A percentile compares a stretch with the other conserved stretches of the same genome.
These are phyloP conservation scores for Saturnispora diversa DNA, from an alignment of 805 yeast genomes.

Conservation along the genomic window DNA sequence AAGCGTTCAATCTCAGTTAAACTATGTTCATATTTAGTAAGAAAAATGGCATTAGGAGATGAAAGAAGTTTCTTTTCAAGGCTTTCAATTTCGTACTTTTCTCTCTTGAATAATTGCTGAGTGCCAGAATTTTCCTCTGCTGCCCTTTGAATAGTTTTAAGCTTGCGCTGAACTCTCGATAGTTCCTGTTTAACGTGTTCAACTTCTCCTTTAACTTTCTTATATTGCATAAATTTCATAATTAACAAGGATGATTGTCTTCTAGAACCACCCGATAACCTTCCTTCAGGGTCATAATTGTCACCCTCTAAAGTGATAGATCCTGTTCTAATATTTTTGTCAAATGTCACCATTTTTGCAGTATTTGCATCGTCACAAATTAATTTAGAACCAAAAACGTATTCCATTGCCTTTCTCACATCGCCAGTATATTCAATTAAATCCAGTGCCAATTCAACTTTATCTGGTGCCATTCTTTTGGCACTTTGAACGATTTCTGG, in stretches of 20 bases:
- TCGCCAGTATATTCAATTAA: conserved; percentile 67
- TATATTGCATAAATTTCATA: conserved; percentile 54
- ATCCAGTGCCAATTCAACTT: conserved; percentile 84
- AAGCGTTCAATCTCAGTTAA: conserved; percentile 32
- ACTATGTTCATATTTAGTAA: conserved; percentile 31
- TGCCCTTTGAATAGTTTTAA: conserved; percentile 36
- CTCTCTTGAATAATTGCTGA: conserved; percentile 51
- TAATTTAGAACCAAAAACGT: conserved; percentile 83
- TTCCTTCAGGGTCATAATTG: conserved; percentile 91
- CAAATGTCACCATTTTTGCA: conserved; percentile 82
- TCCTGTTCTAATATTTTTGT: conserved; percentile 69
- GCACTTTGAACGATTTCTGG: conserved; percentile 53
- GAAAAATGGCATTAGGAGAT: conserved; percentile 49
- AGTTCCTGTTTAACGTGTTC: conserved; percentile 35
- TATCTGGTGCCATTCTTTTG: conserved; percentile 67
- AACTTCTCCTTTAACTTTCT: conserved; percentile 37
- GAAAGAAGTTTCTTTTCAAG: conserved; percentile 47
- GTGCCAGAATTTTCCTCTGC: conserved; percentile 44
- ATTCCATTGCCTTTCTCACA: conserved; percentile 76
- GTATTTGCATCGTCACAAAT: conserved; percentile 82
- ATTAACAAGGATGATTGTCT: conserved; percentile 50
- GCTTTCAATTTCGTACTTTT: conserved; percentile 50
- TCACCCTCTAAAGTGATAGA: conserved; percentile 92
- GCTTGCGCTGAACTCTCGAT: conserved; percentile 30
- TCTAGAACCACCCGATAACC: conserved; percentile 91